Percentiles rank a stretch among this genome's conserved stretches.
phyloP scores from a whole-genome alignment of 192 early-diverging fungal genomes.

The Phycomyces nitens region DNA sequence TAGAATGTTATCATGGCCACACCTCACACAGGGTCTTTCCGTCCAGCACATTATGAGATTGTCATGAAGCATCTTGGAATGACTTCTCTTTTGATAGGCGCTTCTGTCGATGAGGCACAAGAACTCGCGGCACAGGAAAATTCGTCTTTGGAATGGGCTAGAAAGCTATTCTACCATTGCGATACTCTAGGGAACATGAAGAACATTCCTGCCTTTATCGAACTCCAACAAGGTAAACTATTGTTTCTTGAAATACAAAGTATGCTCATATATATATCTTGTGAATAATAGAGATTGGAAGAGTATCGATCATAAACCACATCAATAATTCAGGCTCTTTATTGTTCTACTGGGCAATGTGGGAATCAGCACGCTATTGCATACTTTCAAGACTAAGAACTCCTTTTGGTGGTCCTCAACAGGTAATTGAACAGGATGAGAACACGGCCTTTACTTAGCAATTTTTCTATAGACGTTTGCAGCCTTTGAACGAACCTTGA shows the following conservation, averaged over 20 bases:
- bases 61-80: slow-evolving; percentile 54
- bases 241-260: neutral
- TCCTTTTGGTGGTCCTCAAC: slow-evolving; percentile 69
- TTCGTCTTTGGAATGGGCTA: slow-evolving; percentile 39
- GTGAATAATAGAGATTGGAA: slow-evolving; percentile 8
- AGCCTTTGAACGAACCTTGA: slow-evolving; percentile 44
- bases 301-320: neutral
- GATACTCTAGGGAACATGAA: slow-evolving; percentile 30
- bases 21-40: slow-evolving; percentile 59
- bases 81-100: slow-evolving; percentile 26
- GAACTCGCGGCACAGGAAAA: neutral
- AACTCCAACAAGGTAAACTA: slow-evolving; percentile 11
- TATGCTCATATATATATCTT: too few relatives aligned
- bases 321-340: slow-evolving; percentile 26
- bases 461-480: slow-evolving; percentile 43
- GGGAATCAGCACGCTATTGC: slow-evolving; percentile 74
- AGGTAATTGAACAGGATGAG: slow-evolving; percentile 28
- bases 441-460: slow-evolving; percentile 10
- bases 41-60: slow-evolving; percentile 62
- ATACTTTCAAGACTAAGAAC: slow-evolving; percentile 69
- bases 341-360: slow-evolving; percentile 66
- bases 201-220: slow-evolving; percentile 1
- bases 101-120: neutral
- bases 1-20: slow-evolving; percentile 32
- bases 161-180: slow-evolving; percentile 59